Evolutionary conservation across 2,329 filamentous ascomycete genomes (phyloP).

Genomic region (Colletotrichum sp.): DNA sequence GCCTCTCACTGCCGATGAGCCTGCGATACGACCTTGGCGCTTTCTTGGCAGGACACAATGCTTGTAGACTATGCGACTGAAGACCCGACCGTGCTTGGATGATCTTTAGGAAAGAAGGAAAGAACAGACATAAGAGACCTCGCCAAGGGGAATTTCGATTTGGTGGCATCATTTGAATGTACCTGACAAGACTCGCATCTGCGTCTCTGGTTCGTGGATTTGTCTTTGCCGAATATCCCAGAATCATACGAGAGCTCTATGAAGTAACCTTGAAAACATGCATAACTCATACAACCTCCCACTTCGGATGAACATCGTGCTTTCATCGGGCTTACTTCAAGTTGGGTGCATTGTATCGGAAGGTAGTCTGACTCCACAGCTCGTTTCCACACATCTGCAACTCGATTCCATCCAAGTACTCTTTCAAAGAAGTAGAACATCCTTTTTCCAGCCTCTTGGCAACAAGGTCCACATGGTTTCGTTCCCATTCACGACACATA

Average conservation of each 20-base stretch:
- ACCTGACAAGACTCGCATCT: neutral
- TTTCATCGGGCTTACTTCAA: neutral
- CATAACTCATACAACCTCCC: neutral
- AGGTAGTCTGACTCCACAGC: conserved; percentile 13
- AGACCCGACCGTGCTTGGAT: fast-evolving
- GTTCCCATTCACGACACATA: conserved; percentile 19
- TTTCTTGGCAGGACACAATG: neutral
- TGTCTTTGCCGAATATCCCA: neutral
- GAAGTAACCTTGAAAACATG: neutral
- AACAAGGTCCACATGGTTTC: neutral
- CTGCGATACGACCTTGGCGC: neutral
- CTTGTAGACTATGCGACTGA: neutral
- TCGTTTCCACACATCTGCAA: conserved; percentile 18
- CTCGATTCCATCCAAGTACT: conserved; percentile 5
- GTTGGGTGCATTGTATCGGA: neutral
- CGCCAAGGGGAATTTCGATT: fast-evolving
- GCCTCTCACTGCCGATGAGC: neutral
- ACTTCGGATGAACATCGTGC: neutral
- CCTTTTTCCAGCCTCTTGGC: neutral
- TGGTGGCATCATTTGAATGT: neutral
- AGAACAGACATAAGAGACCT: neutral
- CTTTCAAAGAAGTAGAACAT: neutral
- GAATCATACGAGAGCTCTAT: neutral
- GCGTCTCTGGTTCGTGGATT: neutral
- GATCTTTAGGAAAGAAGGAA: fast-evolving